Percentiles rank a stretch among this genome's conserved stretches.
These are phyloP conservation scores for Trametes elegans DNA, from an alignment of 768 basidiomycete species.

Conservation along the genomic window DNA sequence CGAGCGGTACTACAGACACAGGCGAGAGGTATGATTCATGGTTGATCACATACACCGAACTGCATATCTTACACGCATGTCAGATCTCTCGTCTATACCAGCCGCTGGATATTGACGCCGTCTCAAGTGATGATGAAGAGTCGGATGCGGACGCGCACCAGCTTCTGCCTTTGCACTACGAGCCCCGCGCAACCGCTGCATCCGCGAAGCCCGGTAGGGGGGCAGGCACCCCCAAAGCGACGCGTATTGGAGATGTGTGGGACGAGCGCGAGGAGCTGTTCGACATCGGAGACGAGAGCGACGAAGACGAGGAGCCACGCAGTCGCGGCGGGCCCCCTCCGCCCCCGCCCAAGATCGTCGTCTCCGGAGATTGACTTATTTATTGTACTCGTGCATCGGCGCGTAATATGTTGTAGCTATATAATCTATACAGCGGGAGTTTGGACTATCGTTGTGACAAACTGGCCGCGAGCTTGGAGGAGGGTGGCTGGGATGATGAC, in stretches of 20 bases:
- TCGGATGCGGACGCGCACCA: constrained; percentile 56
- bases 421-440: not conserved
- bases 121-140: constrained; percentile 47
- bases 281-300: constrained; percentile 62
- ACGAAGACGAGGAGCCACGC: constrained; percentile 41
- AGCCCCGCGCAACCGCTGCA: constrained; percentile 11
- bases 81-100: constrained; percentile 79
- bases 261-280: constrained; percentile 78
- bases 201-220: constrained; percentile 13
- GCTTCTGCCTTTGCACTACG: constrained; percentile 54
- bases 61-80: not conserved
- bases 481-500: not conserved
- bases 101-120: constrained; percentile 53
- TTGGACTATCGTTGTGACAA: not conserved
- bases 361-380: constrained; percentile 10
- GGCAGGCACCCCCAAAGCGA: constrained; percentile 16
- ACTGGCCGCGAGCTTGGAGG: not conserved
- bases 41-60: not conserved
- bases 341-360: constrained; percentile 24
- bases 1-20: constrained; percentile 73
- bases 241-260: constrained; percentile 64
- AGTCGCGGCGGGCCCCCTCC: constrained; percentile 13
- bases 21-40: constrained; percentile 60
- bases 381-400: not conserved
- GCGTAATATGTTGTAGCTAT: constrained; percentile 11